Base-by-base conservation (phyloP, 2,329 filamentous ascomycete species). In the Fusarium sp. region DNA sequence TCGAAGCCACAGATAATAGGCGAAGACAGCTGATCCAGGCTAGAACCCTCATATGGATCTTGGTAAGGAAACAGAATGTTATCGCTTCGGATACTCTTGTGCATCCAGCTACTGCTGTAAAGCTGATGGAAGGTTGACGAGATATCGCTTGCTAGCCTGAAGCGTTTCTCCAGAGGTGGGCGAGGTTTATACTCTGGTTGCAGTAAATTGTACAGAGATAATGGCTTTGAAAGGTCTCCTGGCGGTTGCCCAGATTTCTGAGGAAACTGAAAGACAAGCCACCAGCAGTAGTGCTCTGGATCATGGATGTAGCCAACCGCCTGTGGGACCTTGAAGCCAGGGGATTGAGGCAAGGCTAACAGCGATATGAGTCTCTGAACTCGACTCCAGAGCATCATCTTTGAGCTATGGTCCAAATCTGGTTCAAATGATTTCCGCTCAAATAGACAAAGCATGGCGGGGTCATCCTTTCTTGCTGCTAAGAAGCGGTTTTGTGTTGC, bases 51-150 rank as follows among this genome's bases (percentile, higher is more conserved):
- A 9, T 18, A 8, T 20, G n/a, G 9, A 8, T 11, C 22, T 27
- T 9, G 7, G 11, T 8, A 24, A 4, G 29, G 16, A 58, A 64
- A 58, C 2, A 64, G 14, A 45, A 64, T 58, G 7, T 48, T 64
- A 18, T 64, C 37, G 29, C 62, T 64, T 0, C 62, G 50, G 5
- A 64, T 58, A 9, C 50, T 58, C 29, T 64, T 64, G 27, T 64
- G 62, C 62, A 64, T 58, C 62, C 62, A 64, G 8, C 35, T 58
- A 31, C 62, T 64, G 20, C 62, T 64, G 20, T 45, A 64, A 9
- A 64, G 62, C 5, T 64, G 37, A 4, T 58, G 20, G 11, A 58
- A 37, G 2, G 62, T 58, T 11, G 37, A 64, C 1, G 27, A 58
- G 11, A 64, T 37, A 29, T 58, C 62, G 13, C 35, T 58, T 10